Base-by-base conservation (phyloP, 2,329 filamentous ascomycete genomes). In the Bimuria novae-zelandiae region DNA sequence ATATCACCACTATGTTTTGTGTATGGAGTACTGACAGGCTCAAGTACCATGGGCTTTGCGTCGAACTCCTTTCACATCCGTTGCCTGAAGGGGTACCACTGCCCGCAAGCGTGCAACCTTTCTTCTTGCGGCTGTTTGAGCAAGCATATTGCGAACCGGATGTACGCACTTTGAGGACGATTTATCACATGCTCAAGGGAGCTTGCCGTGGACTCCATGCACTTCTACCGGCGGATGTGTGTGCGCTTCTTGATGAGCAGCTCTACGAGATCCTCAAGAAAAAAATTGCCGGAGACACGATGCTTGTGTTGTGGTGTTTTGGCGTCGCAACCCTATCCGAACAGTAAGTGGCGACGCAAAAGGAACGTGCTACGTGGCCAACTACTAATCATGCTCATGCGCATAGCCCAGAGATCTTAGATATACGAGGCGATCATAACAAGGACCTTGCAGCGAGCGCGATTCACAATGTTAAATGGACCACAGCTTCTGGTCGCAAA, bases 111-210 rank as follows among this genome's bases (percentile, higher is more conserved):
- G 68, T 69, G 7, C 70, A 73, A 21, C 42, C 56, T 2, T 74
- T 75, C 52, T 71, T 75, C 41, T 56, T 73, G 7, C 61, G 57
- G 21, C 51, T 66, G 2, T 74, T 73, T 33, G 63, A 72, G 44
- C 57, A 56, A 14, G 66, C 70, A 25, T 59, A 47, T 2, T 53
- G 63, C 10, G 56, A 47, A 21, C 69, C 66, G 21, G 56, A 58
- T 47, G 60, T 64, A 7, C 50, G 52, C 7, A 65, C 62, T 1
- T 56, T 75, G 4, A 59, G 60, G 33, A 57, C 65, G 4, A 57
- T 74, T 3, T 70, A 73, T 25, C 56, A 46, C 16, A 69, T 73
- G 61, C 61, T 74, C 21, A 68, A 70, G 51, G 72, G 72, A 40
- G 70, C 71, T n/a, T 74, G 72, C 51, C 52, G 58, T 19, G 61